Base-by-base conservation (phyloP, 768 basidiomycete species). In the Termitomyces eurrhizus region DNA sequence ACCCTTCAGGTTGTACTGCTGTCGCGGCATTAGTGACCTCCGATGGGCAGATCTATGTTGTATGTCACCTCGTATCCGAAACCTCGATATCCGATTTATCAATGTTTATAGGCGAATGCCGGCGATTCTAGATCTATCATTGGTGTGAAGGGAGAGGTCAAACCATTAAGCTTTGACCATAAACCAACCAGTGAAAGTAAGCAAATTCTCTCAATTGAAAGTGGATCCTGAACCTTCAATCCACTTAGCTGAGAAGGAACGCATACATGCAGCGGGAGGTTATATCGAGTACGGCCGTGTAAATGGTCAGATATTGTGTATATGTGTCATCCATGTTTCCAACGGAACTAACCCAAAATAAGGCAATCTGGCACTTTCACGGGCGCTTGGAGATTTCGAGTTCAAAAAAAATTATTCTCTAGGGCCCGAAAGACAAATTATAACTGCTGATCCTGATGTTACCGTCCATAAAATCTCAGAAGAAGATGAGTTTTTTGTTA, bases 221-320 rank as follows among this genome's bases (percentile, higher is more conserved):
- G 56, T 11, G 21, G 32, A 12, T 41, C 33, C 37, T 62, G 63
- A 37, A 62, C 41, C 18, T 55, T 50, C 45, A 62, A 57, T 52
- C 21, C 37, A 35, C n/a, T 29, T 59, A 94, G 93, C 77, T 66
- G 97, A 99, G 75, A 91, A 82, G 68, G 80, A 83, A 32, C 89
- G 97, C 39, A 97, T 99, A 68, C 80, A 84, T 37, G 87, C 83
- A 39, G 97, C 95, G 33, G 97, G 97, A 48, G 97, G 97, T 48
- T 99, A 92, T 68, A 89, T 99, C 61, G 95, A 98, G 72, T 98
- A 86, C 69, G 95, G 95, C 37, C 90, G 97, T 54, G 97, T 99
- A 37, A 98, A 98, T 71, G 97, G 95, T 94, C 52, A 58, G 77
- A 70, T 57, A 62, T 52, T 44, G 29, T 44, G 29, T 46, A 29